A percentile compares a stretch with the other conserved stretches of the same genome.
Conservation (phyloP, 1,284 basidiomycete species). For the Cystobasidium sp. region DNA sequence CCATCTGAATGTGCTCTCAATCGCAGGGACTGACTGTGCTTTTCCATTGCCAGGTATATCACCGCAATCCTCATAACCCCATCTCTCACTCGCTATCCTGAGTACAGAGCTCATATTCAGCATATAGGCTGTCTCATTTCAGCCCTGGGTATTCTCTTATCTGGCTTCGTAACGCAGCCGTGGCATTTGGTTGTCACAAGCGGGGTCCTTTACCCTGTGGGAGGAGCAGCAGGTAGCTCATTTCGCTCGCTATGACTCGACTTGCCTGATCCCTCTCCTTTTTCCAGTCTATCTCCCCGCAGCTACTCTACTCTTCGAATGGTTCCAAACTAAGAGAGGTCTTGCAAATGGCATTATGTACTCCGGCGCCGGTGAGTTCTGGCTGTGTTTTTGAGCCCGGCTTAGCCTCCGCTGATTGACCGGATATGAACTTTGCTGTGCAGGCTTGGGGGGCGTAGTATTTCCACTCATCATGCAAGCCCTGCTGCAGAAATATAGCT, state of each 20-base stretch:
- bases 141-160: slow-evolving; percentile 54
- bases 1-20: too few relatives aligned
- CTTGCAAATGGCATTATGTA: slow-evolving; percentile 56
- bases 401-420: slow-evolving; percentile 3
- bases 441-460: slow-evolving; percentile 56
- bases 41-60: neutral
- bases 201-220: slow-evolving; percentile 56
- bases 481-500: slow-evolving; percentile 55
- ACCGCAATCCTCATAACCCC: slow-evolving; percentile 52
- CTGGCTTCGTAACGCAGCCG: slow-evolving; percentile 49
- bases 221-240: slow-evolving; percentile 39
- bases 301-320: slow-evolving; percentile 57
- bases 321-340: slow-evolving; percentile 56
- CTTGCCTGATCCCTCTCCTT: slow-evolving; percentile 33
- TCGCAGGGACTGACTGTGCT: too few relatives aligned
- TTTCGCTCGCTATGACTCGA: neutral
- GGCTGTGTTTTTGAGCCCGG: too few relatives aligned
- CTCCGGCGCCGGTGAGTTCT: neutral
- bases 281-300: slow-evolving; percentile 55
- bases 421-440: neutral
- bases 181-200: slow-evolving; percentile 57
- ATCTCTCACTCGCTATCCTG: slow-evolving; percentile 50
- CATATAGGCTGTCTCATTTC: slow-evolving; percentile 49
- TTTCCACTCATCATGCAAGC: slow-evolving; percentile 57
- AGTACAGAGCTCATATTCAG: slow-evolving; percentile 51